These are phyloP conservation scores for Plantago lanceolata DNA, from an alignment of 305 asterid species.

Conservation along the genomic window DNA sequence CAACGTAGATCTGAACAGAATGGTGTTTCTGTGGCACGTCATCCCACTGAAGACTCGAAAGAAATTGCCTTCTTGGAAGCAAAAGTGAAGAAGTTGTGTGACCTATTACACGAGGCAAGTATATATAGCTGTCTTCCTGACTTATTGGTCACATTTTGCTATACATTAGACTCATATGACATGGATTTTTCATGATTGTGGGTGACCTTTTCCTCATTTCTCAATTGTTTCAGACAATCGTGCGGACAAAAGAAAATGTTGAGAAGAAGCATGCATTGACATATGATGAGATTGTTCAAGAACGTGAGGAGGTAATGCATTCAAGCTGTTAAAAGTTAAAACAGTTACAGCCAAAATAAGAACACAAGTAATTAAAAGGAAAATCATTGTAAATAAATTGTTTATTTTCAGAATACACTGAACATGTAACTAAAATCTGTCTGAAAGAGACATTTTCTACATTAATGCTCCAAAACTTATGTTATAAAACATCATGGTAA, in stretches of 20 bases:
- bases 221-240: slow-evolving; percentile 58
- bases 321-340: slow-evolving; percentile 12
- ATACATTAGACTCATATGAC: slow-evolving; percentile 10
- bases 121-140: slow-evolving; percentile 7
- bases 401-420: neutral
- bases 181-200: slow-evolving; percentile 2
- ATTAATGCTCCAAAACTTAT: neutral
- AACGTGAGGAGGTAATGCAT: slow-evolving; percentile 81
- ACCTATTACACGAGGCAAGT: slow-evolving; percentile 68
- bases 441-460: neutral
- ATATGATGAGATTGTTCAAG: slow-evolving; percentile 92
- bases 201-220: slow-evolving; percentile 19
- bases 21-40: slow-evolving; percentile 38
- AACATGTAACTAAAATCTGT: neutral
- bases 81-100: slow-evolving; percentile 73
- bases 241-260: slow-evolving; percentile 85
- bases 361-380: neutral
- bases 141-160: slow-evolving; percentile 1
- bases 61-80: slow-evolving; percentile 84
- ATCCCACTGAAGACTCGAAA: slow-evolving; percentile 55
- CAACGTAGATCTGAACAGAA: slow-evolving; percentile 49
- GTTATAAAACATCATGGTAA: neutral
- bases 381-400: neutral
- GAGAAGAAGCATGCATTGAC: slow-evolving; percentile 96
- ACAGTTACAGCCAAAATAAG: neutral